Evolutionary conservation across 306 rosid genomes (phyloP), one percentile per base, ranked within the genome.

Genomic region (Comarum palustre): DNA sequence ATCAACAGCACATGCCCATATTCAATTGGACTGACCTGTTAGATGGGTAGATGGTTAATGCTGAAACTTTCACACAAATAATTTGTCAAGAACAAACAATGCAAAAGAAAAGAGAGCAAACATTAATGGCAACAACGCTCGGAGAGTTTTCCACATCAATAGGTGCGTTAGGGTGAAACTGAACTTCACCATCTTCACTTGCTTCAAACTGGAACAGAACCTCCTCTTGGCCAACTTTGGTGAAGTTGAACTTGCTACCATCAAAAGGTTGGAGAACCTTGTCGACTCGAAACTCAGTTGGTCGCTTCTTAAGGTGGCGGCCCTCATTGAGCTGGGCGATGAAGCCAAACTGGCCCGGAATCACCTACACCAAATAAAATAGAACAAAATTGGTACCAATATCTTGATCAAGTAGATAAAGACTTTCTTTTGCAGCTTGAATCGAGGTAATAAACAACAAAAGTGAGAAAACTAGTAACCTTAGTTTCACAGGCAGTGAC

Each of bases 241-340:
- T 90, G 80, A 93, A 93, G 83, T 93, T 90, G 90, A 93, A 93
- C 41, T 90, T 93, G 86, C 14, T 88, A 65, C 77, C 89, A 83
- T 93, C 98, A 71, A 87, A 93, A 54, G 97, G 96, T 76, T 93
- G 98, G 45, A 93, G 97, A 41, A 90, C 98, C 90, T 88, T 90
- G 69, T 93, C 98, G 42, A 93, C 98, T 13, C 87, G 87, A 69
- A 93, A 93, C 77, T 93, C 98, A 0, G 98, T 93, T 39, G 98
- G 98, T 48, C 98, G 82, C 87, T 93, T 93, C 96, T 90, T 93
- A 73, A 90, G 90, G 80, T 93, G 98, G 61, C 98, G 98, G 32
- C 98, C 98, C 87, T 93, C 97, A 1, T 93, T 93, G 77, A 93
- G 90, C 89, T 93, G 98, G 47, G 98, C 98, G 20, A 93, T 78